Conservation (phyloP, 2,329 filamentous ascomycete species). For the Penicillium vulpinum region DNA sequence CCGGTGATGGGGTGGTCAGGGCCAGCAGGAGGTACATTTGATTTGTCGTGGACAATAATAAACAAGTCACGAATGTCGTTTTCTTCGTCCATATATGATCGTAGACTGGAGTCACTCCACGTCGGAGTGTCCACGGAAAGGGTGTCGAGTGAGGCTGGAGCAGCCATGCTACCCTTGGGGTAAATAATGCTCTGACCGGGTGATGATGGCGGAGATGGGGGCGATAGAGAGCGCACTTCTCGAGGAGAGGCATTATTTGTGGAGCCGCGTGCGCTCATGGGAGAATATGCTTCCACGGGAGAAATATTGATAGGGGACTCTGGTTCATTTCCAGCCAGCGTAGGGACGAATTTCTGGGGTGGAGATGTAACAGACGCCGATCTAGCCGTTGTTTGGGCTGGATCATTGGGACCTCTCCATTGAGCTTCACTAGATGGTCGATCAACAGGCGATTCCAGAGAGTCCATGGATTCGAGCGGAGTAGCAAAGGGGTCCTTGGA, state of each 20-base stretch:
- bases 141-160: constrained; percentile 56
- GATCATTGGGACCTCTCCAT: constrained; percentile 16
- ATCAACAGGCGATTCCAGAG: constrained; percentile 25
- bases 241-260: constrained; percentile 71
- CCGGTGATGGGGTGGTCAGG: constrained; percentile 83
- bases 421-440: constrained; percentile 23
- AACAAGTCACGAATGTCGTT: constrained; percentile 87
- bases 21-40: constrained; percentile 73
- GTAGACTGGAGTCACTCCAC: constrained; percentile 85
- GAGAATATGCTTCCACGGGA: constrained; percentile 48
- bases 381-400: constrained; percentile 25
- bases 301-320: constrained; percentile 71
- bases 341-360: constrained; percentile 30
- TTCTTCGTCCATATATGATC: constrained; percentile 87
- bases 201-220: constrained; percentile 62
- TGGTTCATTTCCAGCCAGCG: constrained; percentile 46
- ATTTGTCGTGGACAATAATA: constrained; percentile 89
- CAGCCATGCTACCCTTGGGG: constrained; percentile 38
- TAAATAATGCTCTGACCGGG: constrained; percentile 32
- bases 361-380: constrained; percentile 30
- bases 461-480: constrained; percentile 16
- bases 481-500: constrained; percentile 27
- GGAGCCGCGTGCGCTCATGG: constrained; percentile 61
- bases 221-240: constrained; percentile 61
- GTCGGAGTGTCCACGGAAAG: constrained; percentile 59